Conservation (phyloP, 768 basidiomycete species). For the Gloeopeniophorella convolvens region DNA sequence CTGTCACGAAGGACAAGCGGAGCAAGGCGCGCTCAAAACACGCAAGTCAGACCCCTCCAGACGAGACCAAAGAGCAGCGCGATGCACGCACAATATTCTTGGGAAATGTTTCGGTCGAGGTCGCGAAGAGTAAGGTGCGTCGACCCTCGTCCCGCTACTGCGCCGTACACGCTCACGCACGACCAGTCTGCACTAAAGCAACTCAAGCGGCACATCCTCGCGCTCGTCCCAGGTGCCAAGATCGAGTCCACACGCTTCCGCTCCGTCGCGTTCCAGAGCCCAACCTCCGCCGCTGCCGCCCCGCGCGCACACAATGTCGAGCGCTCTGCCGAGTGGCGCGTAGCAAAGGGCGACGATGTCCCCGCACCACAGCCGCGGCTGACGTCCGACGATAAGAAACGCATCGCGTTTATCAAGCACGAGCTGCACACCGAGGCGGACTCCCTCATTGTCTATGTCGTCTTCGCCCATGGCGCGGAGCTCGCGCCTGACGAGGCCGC, state of each 20-base stretch:
- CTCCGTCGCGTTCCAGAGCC: conserved; percentile 82
- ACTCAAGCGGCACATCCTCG: conserved; percentile 69
- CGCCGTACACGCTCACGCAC: conserved; percentile 1
- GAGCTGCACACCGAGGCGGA: conserved; percentile 79
- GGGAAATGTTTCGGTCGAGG: conserved; percentile 77
- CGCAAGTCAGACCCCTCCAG: conserved; percentile 49
- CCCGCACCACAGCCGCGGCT: conserved; percentile 38
- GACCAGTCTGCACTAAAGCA: conserved; percentile 66
- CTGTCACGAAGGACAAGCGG: conserved; percentile 30
- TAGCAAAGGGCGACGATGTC: conserved; percentile 30
- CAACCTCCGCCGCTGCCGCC: conserved; percentile 44
- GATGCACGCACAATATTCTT: conserved; percentile 87
- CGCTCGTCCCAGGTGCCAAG: conserved; percentile 65
- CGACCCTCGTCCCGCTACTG: neutral
- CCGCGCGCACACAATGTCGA: conserved; percentile 47
- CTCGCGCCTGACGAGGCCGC: conserved; percentile 75
- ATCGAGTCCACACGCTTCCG: conserved; percentile 93
- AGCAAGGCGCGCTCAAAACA: conserved; percentile 24
- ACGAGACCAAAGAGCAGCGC: conserved; percentile 67
- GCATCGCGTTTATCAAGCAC: conserved; percentile 88
- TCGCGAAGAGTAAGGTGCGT: conserved; percentile 70
- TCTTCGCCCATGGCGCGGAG: conserved; percentile 69
- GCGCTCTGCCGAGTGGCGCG: conserved; percentile 55
- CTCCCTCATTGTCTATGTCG: conserved; percentile 81
- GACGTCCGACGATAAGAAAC: conserved; percentile 82